Evolutionary conservation across 2,329 filamentous ascomycete genomes (phyloP), one percentile per base, ranked within the genome.

Genomic region (Fusarium incarnatum): DNA sequence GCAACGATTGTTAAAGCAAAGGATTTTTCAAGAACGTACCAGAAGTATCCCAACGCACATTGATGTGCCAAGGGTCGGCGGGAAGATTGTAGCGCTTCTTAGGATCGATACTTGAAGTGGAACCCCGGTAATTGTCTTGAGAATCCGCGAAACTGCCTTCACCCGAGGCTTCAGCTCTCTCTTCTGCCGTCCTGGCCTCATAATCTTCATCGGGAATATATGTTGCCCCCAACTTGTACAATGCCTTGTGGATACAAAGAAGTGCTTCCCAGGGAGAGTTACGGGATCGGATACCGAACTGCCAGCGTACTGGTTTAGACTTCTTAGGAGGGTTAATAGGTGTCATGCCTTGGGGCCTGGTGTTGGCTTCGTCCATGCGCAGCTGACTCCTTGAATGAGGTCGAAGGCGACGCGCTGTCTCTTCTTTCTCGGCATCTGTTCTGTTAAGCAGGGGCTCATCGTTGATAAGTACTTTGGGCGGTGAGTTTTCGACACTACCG

Each of bases 211-310:
- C 89, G 1, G 87, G 83, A 6, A 97, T 89, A 91, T 97, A 98
- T 52, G 94, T 90, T 15, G 94, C 96, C 32, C 94, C 94, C 76
- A 98, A 90, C 72, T 94, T 94, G 65, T 90, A 86, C 45, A 99
- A 84, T 1, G 96, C 94, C 79, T 95, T 94, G 84, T 98, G 98
- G 59, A 99, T 96, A 76, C 95, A 98, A 27, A 97, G 84, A 80
- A 99, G 92, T 0, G 96, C 96, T 79, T 99, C 96, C 75, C 94
- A 94, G 1, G 96, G 96, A 59, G 94, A 92, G 76, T 98, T 99
- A 50, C 96, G 90, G 47, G 94, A 97, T 40, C 96, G 89, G 67
- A 99, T 99, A 60, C 96, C 96, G 78, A 99, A 99, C 79, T 99
- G 96, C 96, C 96, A 99, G 71, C 95, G 93, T 18, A 94, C 93